Base-by-base conservation (phyloP, 2,329 filamentous ascomycete genomes). In the Annulohypoxylon truncatum region DNA sequence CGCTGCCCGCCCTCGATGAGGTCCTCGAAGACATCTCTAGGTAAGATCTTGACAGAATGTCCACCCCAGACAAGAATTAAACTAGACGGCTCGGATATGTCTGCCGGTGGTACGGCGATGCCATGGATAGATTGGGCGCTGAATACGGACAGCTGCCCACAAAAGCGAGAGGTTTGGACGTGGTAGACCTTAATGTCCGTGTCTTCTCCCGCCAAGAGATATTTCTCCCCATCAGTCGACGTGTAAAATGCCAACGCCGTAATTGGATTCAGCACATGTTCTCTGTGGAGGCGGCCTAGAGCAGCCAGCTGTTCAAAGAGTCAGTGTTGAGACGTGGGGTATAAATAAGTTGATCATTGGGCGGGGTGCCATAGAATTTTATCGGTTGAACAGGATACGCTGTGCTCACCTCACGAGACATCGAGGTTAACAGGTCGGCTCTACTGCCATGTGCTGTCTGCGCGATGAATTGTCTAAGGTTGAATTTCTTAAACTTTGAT, bases 61-160 rank as follows among this genome's bases (percentile, higher is more conserved):
- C 89, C 90, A 38, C 93, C 93, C 92, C 92, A 96, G 13, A 90
- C 79, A 4, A 95, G 80, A 8, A 89, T 69, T 42, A 78, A 71
- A 6, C 72, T 72, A 1, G 58, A 48, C 1, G 46, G 61, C 20
- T 66, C 65, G 1, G 50, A 24, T 26, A 57, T 62, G 7, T 64
- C 61, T 12, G 71, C 76, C 54, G 73, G 55, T 5, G 71, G 70
- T 24, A 88, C 78, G n/a, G 82, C 78, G 57, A 95, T 88, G 2
- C 92, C 92, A 77, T 96, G 93, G 53, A 96, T 87, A 2, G 88
- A 82, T 75, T 95, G 92, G n/a, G 83, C 83, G 13, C 79, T 73
- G 73, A 96, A 94, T 28, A 93, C 78, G 22, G 78, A 77, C 52
- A 85, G 74, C 51, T 80, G 79, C 52, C 78, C 81, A 31, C 82